Conservation (phyloP, 176 grass and related monocot species). For the Phyllostachys edulis region DNA sequence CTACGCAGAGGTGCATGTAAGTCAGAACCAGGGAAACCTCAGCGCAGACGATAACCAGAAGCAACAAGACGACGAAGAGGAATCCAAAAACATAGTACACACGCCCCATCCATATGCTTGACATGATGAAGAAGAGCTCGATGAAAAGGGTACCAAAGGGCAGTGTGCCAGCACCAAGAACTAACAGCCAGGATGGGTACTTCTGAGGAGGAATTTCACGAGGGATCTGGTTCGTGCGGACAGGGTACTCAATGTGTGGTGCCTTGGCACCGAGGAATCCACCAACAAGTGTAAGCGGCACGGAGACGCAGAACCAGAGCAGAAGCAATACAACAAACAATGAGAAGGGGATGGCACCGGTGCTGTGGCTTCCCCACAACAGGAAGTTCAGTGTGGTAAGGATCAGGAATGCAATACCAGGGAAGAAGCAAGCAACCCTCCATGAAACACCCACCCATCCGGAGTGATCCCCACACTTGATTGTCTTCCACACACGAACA, state of each 20-base stretch:
- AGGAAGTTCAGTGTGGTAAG: slow-evolving; percentile 82
- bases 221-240: slow-evolving; percentile 78
- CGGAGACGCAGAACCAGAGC: slow-evolving; percentile 81
- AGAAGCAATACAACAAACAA: slow-evolving; percentile 63
- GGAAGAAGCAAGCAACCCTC: slow-evolving; percentile 76
- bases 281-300: slow-evolving; percentile 67
- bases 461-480: slow-evolving; percentile 68
- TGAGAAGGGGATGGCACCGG: slow-evolving; percentile 67
- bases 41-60: slow-evolving; percentile 67
- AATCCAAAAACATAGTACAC: slow-evolving; percentile 83
- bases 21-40: slow-evolving; percentile 80
- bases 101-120: slow-evolving; percentile 78
- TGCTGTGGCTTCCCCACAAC: slow-evolving; percentile 81
- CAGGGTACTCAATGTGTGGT: slow-evolving; percentile 70
- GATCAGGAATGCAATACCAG: slow-evolving; percentile 80
- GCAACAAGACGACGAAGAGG: slow-evolving; percentile 69
- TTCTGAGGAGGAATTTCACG: slow-evolving; percentile 77
- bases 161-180: slow-evolving; percentile 70
- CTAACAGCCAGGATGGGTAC: slow-evolving; percentile 78
- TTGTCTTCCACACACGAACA: slow-evolving; percentile 71
- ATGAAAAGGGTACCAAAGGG: slow-evolving; percentile 83
- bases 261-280: slow-evolving; percentile 78
- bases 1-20: slow-evolving; percentile 80
- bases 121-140: slow-evolving; percentile 90
- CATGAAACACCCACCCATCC: slow-evolving; percentile 64